Evolutionary conservation across 139 green algal species (phyloP).

Genomic region (Chlamydomonas sphaeroides): DNA sequence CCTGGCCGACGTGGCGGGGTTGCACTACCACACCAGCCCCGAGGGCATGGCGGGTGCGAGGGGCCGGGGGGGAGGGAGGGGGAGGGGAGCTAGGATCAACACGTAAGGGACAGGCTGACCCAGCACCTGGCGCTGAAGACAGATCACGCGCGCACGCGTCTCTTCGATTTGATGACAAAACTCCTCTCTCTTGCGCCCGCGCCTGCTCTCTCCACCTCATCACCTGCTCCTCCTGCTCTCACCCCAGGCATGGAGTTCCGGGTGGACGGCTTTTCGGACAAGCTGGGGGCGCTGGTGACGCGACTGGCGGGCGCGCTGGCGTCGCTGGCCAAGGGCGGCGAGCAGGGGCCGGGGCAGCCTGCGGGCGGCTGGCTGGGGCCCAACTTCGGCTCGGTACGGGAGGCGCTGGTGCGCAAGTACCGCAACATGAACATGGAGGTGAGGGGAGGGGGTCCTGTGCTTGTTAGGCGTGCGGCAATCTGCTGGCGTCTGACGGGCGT

Average conservation of each 20-base stretch:
- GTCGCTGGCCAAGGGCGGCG: slow-evolving; percentile 1
- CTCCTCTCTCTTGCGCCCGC: too few relatives aligned
- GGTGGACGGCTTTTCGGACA: slow-evolving; percentile 92
- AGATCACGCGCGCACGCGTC: too few relatives aligned
- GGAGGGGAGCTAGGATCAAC: too few relatives aligned
- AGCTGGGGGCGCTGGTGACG: slow-evolving; percentile 74
- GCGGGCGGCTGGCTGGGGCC: not conserved
- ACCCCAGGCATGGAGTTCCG: slow-evolving; percentile 78
- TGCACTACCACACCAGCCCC: slow-evolving; percentile 69
- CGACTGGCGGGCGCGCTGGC: slow-evolving; percentile 75
- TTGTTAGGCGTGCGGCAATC: too few relatives aligned
- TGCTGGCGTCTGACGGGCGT: too few relatives aligned
- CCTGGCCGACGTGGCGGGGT: slow-evolving; percentile 82
- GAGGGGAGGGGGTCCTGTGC: slow-evolving; percentile 27
- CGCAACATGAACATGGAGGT: slow-evolving; percentile 88
- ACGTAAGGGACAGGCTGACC: too few relatives aligned
- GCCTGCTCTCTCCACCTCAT: too few relatives aligned
- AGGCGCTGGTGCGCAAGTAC: slow-evolving; percentile 81
- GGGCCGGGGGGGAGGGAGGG: not conserved
- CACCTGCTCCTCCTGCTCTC: not conserved
- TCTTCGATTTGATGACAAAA: too few relatives aligned
- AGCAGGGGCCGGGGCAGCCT: not conserved
- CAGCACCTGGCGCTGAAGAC: too few relatives aligned
- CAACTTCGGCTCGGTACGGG: slow-evolving; percentile 71
- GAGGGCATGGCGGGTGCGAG: slow-evolving; percentile 52